Base-by-base conservation (phyloP, 2,329 filamentous ascomycete species). In the Colletotrichum australisinense region DNA sequence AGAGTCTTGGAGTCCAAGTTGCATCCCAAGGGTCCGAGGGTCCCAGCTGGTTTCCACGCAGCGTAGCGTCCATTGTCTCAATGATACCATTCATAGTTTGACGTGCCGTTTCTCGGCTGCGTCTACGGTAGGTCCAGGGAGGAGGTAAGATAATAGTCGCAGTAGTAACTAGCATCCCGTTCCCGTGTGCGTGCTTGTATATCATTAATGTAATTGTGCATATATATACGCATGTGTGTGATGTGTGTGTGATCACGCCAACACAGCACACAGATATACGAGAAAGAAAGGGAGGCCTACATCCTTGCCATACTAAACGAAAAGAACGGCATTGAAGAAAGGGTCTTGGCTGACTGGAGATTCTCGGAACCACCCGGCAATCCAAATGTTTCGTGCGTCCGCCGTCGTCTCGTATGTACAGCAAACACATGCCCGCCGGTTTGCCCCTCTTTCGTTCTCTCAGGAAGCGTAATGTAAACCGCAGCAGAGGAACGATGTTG, bases 371-470 rank as follows among this genome's bases (percentile, higher is more conserved):
- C 8, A 24, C 52, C n/a, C 24, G 59, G 58, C 53, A 53, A 28
- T n/a, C n/a, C 52, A 53, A 69, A 58, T 14, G 57, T 68, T 24
- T 63, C 55, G 49, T 32, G 49, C 69, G 30, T 12, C 19, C 22
- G 59, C 55, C 53, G 59, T 59, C 30, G 66, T 73, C 59, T 73
- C 70, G 53, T 64, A 24, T 69, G 46, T 46, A 56, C 64, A 12
- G 12, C 35, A 46, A 46, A 46, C 16, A 16, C 42, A 46, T 14
- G 35, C 35, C 35, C 35, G 35, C 35, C 14, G 12, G 12, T 42
- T 42, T 16, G 12, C 35, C 14, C 19, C 16, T 2, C 14, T n/a
- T 19, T 46, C 42, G 60, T 38, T 4, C n/a, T 57, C 28, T 55
- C 30, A 49, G 60, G 52, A 28, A 46, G 52, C 28, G 42, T 55